A percentile compares a stretch with the other conserved stretches of the same genome.
Evolutionary conservation across 169 alveolate genomes (phyloP).

Genomic region (Plasmodium chabaudi): DNA sequence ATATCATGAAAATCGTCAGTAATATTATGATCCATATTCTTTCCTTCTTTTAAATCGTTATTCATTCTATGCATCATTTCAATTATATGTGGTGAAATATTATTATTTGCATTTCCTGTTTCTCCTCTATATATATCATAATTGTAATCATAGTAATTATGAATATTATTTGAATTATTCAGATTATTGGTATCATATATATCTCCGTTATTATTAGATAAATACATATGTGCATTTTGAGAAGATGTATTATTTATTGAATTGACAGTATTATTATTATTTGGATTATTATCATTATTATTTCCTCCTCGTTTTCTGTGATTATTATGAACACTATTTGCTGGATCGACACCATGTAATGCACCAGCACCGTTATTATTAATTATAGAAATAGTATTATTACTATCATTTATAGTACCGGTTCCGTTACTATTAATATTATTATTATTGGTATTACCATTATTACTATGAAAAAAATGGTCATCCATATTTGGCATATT

Average conservation of each 20-base stretch:
- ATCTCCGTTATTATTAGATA: not conserved
- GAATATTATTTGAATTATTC: slow-evolving; percentile 15
- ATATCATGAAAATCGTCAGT: slow-evolving; percentile 48
- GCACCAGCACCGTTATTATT: not conserved
- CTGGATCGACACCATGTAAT: not conserved
- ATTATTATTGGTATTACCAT: not conserved
- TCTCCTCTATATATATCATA: slow-evolving; percentile 61
- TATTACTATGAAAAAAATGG: slow-evolving; percentile 17
- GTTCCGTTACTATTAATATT: not conserved
- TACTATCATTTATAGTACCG: not conserved
- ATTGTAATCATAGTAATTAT: slow-evolving; percentile 60
- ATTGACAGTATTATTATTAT: not conserved
- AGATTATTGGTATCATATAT: not conserved
- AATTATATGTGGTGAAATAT: slow-evolving; percentile 44
- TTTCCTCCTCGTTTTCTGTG: not conserved
- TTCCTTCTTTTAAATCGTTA: slow-evolving; percentile 44
- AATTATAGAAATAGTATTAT: not conserved
- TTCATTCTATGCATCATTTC: slow-evolving; percentile 56
- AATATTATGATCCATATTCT: slow-evolving; percentile 7
- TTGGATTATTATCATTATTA: not conserved
- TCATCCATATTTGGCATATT: slow-evolving; percentile 36
- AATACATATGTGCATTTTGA: slow-evolving; percentile 4
- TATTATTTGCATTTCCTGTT: not conserved
- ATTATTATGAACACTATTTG: not conserved
- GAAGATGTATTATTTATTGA: not conserved